Evolutionary conservation across 2,329 filamentous ascomycete genomes (phyloP).

Genomic region (Pseudocercospora eumusae): DNA sequence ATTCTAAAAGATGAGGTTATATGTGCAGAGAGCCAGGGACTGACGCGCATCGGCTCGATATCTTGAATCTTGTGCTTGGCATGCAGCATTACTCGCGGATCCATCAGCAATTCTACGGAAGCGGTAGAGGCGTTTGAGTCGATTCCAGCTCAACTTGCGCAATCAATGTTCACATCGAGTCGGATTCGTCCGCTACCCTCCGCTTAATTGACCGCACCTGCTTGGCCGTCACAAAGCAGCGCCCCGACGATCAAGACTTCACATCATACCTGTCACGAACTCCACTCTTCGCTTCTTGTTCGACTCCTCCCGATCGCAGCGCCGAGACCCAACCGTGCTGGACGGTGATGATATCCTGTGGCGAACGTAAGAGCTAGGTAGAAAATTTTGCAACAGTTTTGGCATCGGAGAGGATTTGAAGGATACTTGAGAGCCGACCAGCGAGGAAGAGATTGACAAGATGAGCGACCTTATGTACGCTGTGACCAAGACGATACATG

Average conservation of each 20-base stretch:
- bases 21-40: neutral
- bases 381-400: neutral
- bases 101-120: neutral
- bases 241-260: slow-evolving; percentile 2
- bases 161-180: neutral
- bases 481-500: neutral
- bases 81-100: neutral
- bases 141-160: neutral
- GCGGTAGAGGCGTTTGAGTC: neutral
- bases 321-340: neutral
- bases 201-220: slow-evolving; percentile 1
- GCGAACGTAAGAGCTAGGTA: slow-evolving; percentile 1
- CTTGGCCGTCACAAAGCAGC: neutral
- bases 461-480: neutral
- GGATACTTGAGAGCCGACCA: slow-evolving; percentile 1
- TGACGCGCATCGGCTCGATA: slow-evolving; percentile 15
- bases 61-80: slow-evolving; percentile 6
- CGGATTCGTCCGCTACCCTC: slow-evolving; percentile 9
- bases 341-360: slow-evolving; percentile 13
- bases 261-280: neutral
- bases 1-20: neutral
- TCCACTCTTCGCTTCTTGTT: neutral
- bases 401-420: neutral
- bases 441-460: neutral
- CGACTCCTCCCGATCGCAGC: slow-evolving; percentile 2